These are phyloP conservation scores for Hymenoscyphus albidus DNA, from an alignment of 2,329 filamentous ascomycete species.

Conservation along the genomic window DNA sequence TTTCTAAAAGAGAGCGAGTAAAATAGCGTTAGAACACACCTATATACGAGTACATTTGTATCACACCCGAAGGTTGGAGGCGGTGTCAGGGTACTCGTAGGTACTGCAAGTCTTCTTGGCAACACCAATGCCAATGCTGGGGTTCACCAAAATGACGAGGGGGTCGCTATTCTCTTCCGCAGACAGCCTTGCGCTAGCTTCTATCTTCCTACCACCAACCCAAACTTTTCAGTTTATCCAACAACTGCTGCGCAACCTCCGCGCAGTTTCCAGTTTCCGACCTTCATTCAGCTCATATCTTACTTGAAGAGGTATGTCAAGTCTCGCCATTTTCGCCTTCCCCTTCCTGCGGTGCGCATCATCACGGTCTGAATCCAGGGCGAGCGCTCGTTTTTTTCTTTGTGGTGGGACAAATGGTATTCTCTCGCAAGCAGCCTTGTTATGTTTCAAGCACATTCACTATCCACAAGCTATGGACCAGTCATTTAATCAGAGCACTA, in stretches of 20 bases:
- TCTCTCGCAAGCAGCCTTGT: constrained; percentile 3
- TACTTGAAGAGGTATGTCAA: constrained; percentile 3
- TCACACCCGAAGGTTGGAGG: neutral
- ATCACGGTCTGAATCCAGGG: too few species aligned
- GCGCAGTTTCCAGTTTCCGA: neutral
- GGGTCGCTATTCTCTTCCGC: neutral
- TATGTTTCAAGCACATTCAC: neutral
- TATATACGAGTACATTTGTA: neutral
- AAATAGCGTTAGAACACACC: too few species aligned
- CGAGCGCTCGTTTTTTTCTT: neutral
- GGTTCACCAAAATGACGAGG: constrained; percentile 1
- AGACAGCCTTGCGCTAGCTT: constrained; percentile 5
- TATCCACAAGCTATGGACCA: neutral
- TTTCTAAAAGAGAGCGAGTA: too few species aligned
- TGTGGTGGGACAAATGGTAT: neutral
- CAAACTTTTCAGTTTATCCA: neutral
- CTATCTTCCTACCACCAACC: neutral
- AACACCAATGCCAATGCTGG: neutral
- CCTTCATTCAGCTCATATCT: neutral
- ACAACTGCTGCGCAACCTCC: neutral
- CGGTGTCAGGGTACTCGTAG: neutral
- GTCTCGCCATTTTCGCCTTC: neutral
- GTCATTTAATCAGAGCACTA: neutral
- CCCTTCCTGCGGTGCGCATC: neutral
- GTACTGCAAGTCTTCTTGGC: neutral